These are phyloP conservation scores for Grifola frondosa DNA, from an alignment of 1,284 basidiomycete species.

Conservation along the genomic window DNA sequence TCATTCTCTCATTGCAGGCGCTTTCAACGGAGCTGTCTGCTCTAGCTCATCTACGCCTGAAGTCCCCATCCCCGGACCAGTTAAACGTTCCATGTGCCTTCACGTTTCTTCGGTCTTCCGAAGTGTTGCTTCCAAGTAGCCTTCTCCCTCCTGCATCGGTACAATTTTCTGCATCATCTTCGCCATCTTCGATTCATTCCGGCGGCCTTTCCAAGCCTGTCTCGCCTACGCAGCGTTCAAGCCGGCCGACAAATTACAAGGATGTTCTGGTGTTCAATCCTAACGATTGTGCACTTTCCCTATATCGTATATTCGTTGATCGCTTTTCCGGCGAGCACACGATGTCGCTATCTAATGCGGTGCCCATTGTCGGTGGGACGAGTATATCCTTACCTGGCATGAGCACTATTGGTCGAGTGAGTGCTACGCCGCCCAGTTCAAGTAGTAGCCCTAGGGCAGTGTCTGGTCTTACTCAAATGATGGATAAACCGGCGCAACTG, in stretches of 20 bases:
- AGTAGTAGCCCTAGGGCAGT: constrained; percentile 13
- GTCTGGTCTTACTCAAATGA: constrained; percentile 38
- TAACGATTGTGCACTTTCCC: constrained; percentile 51
- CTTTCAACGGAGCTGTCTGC: constrained; percentile 56
- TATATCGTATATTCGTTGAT: constrained; percentile 54
- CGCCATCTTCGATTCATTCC: constrained; percentile 30
- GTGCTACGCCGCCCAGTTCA: constrained; percentile 19
- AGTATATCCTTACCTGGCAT: constrained; percentile 48
- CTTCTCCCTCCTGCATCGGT: constrained; percentile 40
- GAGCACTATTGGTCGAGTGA: constrained; percentile 34
- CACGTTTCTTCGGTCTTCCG: constrained; percentile 48
- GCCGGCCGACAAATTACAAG: constrained; percentile 49
- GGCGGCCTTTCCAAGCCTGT: constrained; percentile 35
- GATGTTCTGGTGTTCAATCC: constrained; percentile 69
- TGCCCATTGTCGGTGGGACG: constrained; percentile 40
- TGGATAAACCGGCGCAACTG: constrained; percentile 43
- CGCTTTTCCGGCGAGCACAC: constrained; percentile 31
- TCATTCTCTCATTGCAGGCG: constrained; percentile 39
- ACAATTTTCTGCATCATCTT: constrained; percentile 33
- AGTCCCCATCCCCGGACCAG: constrained; percentile 33
- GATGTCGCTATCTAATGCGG: constrained; percentile 31
- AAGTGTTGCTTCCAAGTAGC: constrained; percentile 36
- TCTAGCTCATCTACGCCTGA: constrained; percentile 54
- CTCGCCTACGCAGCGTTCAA: constrained; percentile 35
- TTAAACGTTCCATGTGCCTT: constrained; percentile 48